Evolutionary conservation across 2,329 filamentous ascomycete genomes (phyloP), one percentile per base, ranked within the genome.

Genomic region (Cadophora gregata): DNA sequence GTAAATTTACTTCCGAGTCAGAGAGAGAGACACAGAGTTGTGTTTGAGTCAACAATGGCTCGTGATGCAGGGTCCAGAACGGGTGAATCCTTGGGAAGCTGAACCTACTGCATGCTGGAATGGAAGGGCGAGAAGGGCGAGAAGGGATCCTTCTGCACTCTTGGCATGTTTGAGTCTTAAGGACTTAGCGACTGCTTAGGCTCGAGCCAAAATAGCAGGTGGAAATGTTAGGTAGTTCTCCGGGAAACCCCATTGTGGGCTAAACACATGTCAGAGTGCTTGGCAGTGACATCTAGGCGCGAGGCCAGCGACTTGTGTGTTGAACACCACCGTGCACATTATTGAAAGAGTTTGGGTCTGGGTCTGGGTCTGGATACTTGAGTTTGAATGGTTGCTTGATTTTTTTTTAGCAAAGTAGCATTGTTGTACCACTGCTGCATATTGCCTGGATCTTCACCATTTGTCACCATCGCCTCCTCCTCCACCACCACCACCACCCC

Each of bases 351-450:
- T 21, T 7, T 47, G 19, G 7, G n/a, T n/a, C n/a, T n/a, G n/a
- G n/a, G n/a, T n/a, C n/a, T n/a, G n/a, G 21, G 42, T 47, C 42
- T 47, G 42, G 42, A 47, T 21, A 21, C 19, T 47, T 47, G 42
- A 47, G n/a, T 47, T 36, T 25, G 31, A 31, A 42, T 25, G 21
- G 21, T 42, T 42, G 31, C 21, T 25, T 58, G 33, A 9, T 25
- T 56, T 36, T 25, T 56, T 36, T 36, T 1, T 56, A 42, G 55
- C 55, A 58, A 58, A 16, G 27, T 58, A 58, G 55, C 21, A 58
- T 58, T 42, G 55, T 58, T 58, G 55, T 56, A 56, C 31, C 55
- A 24, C 33, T 60, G 58, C 58, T 47, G 42, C 33, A 47, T 48
- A 59, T 60, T 48, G 25, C 38, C 24, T 36, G 19, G 29, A 36